phyloP scores from a whole-genome alignment of 2,329 filamentous ascomycete genomes.

The Paramyrothecium sp. region DNA sequence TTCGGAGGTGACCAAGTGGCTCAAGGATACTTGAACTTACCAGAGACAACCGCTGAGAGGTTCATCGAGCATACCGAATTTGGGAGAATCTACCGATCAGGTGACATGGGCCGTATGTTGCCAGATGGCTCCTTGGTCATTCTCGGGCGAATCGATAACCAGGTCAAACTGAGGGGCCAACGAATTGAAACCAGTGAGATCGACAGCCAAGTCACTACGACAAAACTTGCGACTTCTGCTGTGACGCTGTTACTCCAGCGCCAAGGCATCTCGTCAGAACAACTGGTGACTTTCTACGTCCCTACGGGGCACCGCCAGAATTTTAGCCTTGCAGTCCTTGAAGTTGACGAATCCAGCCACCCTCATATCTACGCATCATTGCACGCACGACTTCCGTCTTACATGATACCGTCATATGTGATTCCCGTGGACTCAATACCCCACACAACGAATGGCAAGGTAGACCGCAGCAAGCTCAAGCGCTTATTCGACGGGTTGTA shows the following conservation, averaged over 20 bases:
- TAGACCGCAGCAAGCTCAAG: slow-evolving; percentile 58
- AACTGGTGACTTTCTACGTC: slow-evolving; percentile 70
- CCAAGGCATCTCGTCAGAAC: slow-evolving; percentile 37
- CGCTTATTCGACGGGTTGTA: slow-evolving; percentile 45
- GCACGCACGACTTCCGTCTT: slow-evolving; percentile 58
- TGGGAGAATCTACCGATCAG: slow-evolving; percentile 77
- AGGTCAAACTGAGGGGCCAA: slow-evolving; percentile 80
- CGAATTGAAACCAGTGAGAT: slow-evolving; percentile 79
- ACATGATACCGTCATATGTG: slow-evolving; percentile 77
- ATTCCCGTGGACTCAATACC: slow-evolving; percentile 70
- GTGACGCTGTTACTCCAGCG: slow-evolving; percentile 57
- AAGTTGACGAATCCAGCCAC: slow-evolving; percentile 32
- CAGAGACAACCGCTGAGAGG: slow-evolving; percentile 60
- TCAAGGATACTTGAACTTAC: slow-evolving; percentile 68
- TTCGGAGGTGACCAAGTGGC: slow-evolving; percentile 84
- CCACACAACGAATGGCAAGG: slow-evolving; percentile 72
- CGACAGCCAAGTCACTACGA: slow-evolving; percentile 57
- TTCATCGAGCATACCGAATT: slow-evolving; percentile 68
- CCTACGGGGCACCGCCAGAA: slow-evolving; percentile 27
- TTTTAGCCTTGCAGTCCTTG: slow-evolving; percentile 32
- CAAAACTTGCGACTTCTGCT: slow-evolving; percentile 55
- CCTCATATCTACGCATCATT: slow-evolving; percentile 54
- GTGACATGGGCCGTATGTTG: slow-evolving; percentile 78
- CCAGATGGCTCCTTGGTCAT: slow-evolving; percentile 74
- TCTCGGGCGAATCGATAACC: slow-evolving; percentile 71